Base-by-base conservation (phyloP, 2,329 filamentous ascomycete genomes). In the Colletotrichum zoysiae region DNA sequence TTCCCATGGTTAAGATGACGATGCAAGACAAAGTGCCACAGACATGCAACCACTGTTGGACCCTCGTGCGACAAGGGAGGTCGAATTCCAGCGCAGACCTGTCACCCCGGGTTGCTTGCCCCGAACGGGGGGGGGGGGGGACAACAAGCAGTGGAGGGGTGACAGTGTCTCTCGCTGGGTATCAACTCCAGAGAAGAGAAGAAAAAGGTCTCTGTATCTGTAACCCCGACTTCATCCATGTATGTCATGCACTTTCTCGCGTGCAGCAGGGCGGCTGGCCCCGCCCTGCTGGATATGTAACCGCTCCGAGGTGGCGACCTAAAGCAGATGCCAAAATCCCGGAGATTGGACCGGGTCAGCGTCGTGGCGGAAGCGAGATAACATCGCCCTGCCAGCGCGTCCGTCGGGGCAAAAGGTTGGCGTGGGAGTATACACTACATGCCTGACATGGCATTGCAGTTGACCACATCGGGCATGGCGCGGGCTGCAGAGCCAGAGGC, bases 291-390 rank as follows among this genome's bases (percentile, higher is more conserved):
- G 69, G 69, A 33, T 48, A n/a, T n/a, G n/a, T n/a, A 50, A 42
- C 40, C 40, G 40, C 12, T 48, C 53, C 33, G 26, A 35, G 44
- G 51, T 65, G 56, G 44, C 64, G 51, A 38, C 58, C 58, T 57
- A 68, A 50, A 26, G 64, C 42, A 50, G 51, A n/a, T 58, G 44
- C 65, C n/a, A n/a, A 59, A 26, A 69, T 42, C 46, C 59, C 65
- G 69, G 69, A 71, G 69, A 71, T 71, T 71, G 65, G 65, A 55
- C 65, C 53, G 59, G 58, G 40, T 53, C 59, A 71, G 58, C 53
- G 59, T 59, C 35, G 65, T 38, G 53, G 26, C 58, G 65, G 65
- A 71, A 71, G 69, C 69, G 69, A 71, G 48, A 71, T 71, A 69
- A 69, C 66, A 40, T 59, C 58, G 44, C 26, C 23, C 38, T 55